Base-by-base conservation (phyloP, 495 filamentous ascomycete genomes). In the Talaromyces liani region DNA sequence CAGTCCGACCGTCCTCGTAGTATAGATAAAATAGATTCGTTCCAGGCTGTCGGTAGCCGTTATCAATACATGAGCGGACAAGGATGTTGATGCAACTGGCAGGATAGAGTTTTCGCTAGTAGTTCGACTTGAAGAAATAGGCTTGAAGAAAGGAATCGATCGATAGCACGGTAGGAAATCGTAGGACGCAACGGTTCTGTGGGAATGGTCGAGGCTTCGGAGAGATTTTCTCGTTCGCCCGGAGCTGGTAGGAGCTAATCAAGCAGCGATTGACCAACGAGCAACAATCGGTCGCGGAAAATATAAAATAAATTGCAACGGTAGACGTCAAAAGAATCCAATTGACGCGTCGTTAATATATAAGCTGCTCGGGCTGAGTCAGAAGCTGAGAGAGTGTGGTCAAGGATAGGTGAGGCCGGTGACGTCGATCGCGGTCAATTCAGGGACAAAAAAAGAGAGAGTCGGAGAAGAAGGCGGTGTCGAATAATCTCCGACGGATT, bases 401-500 rank as follows among this genome's bases (percentile, higher is more conserved):
- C 36, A 41, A 31, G 24, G 22, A 56, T 6, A 56, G 54, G 10
- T 12, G 29, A 31, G 54, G 45, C 18, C 16, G 54, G 22, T 56
- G 54, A 56, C 54, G 54, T 56, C 54, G 54, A 27, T 56, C 53
- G 54, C 24, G 54, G 29, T 25, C 54, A 12, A 56, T 56, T 56
- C 45, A 31, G 54, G 54, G 54, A 31, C 24, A 27, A 31, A 25
- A 56, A 56, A 31, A 14, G 54, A 56, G 22, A n/a, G n/a, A 16
- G 39, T 45, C 39, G n/a, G 39, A 20, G 45, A 49, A 49, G 45
- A 49, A 49, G 45, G 45, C 45, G 45, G 45, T 49, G 45, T n/a
- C n/a, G n/a, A 49, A 8, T 41, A 41, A 49, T 49, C 45, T n/a
- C 45, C 45, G 45, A 8, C 45, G 6, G 18, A 7, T 41, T n/a